phyloP scores from a whole-genome alignment of 352 stramenopile species.

The Pythium rishiriense region DNA sequence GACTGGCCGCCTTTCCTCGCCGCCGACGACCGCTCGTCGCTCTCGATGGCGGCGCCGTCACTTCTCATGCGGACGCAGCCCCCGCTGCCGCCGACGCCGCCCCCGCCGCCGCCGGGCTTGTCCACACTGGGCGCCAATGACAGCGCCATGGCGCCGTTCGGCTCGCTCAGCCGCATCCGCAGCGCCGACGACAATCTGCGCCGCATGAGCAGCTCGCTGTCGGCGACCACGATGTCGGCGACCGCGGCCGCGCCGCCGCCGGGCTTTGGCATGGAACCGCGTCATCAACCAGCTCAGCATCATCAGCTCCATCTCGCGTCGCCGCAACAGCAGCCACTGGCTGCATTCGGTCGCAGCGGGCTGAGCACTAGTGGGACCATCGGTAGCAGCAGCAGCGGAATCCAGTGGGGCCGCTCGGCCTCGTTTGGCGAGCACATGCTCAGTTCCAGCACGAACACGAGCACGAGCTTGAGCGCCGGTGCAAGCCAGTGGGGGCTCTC shows the following conservation, averaged over 20 bases:
- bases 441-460: neutral
- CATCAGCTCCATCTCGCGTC: neutral
- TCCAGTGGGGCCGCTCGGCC: neutral
- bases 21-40: neutral
- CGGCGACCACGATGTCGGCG: neutral
- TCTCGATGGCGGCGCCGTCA: neutral
- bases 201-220: neutral
- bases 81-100: neutral
- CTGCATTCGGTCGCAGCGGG: neutral
- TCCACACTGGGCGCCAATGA: neutral
- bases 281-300: neutral
- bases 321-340: neutral
- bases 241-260: neutral
- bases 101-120: neutral
- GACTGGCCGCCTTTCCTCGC: slow-evolving; percentile 2
- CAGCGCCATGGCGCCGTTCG: slow-evolving; percentile 5
- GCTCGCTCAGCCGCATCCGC: slow-evolving; percentile 8
- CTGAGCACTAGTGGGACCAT: neutral
- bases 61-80: neutral
- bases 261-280: neutral
- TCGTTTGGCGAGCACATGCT: neutral
- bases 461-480: neutral
- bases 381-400: neutral
- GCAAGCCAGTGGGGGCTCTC: slow-evolving; percentile 8
- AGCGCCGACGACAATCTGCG: slow-evolving; percentile 11